Evolutionary conservation across 495 filamentous ascomycete genomes (phyloP), one percentile per base, ranked within the genome.

Genomic region (Aspergillus wentii): DNA sequence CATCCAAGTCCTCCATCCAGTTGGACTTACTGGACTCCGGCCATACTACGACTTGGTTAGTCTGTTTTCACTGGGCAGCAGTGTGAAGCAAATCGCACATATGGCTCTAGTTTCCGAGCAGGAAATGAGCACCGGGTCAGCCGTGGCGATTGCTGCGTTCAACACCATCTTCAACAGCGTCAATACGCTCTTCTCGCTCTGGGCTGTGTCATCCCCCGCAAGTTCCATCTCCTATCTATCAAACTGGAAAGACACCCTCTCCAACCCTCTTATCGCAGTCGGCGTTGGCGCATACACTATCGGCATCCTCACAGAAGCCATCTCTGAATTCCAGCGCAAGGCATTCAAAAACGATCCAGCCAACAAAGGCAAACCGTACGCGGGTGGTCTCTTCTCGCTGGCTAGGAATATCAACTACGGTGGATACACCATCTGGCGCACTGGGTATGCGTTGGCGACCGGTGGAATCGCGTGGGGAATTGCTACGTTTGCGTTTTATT

Each of bases 391-490:
- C 19, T 80, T 70, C 62, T 43, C 49, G 2, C 46, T 68, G 45
- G 71, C 74, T 4, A 66, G 74, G n/a, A 76, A 83, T 39, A 62
- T 75, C 49, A 81, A 82, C 30, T 82, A 81, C 44, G 66, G 66
- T 17, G 75, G 58, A 9, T 80, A 76, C 46, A 68, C 72, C 1
- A 20, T 81, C 3, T 79, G 76, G 77, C 54, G 76, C 26, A 52
- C 66, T 28, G 72, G 63, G 3, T 78, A 72, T 45, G 66, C 68
- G 11, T 35, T 80, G 44, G 67, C 62, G 1, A 56, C 51, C 9
- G 65, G 66, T 1, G 76, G 76, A 0, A 69, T 65, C 66, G 31
- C 56, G 10, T 69, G 49, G 34, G 75, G 61, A 0, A 27, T 53
- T 7, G 11, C 50, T 9, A 46, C 72, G 16, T 65, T 48, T 4